These are phyloP conservation scores for Trichoderma parareesei DNA, from an alignment of 495 filamentous ascomycete species.

Conservation along the genomic window DNA sequence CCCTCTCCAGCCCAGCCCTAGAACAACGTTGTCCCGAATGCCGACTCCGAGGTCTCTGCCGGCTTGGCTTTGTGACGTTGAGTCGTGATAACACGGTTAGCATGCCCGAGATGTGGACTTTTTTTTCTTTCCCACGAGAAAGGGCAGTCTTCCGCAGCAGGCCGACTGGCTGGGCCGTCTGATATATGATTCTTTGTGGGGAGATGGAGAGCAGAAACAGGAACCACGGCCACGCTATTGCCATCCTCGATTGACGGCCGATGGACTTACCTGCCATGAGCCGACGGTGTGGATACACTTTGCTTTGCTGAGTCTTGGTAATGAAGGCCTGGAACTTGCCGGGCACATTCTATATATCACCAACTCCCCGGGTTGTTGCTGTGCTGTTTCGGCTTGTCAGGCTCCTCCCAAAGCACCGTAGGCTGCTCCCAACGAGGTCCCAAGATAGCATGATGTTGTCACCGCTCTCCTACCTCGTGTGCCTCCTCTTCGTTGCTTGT, in stretches of 20 bases:
- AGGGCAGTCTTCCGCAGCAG: neutral
- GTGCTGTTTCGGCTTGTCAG: neutral
- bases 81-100: neutral
- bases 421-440: neutral
- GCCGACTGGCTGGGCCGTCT: neutral
- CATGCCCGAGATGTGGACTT: neutral
- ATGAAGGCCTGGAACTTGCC: neutral
- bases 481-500: neutral
- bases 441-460: neutral
- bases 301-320: neutral
- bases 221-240: neutral
- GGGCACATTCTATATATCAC: neutral
- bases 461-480: neutral
- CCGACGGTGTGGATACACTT: neutral
- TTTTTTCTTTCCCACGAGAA: neutral
- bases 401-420: neutral
- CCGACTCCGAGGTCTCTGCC: neutral
- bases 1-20: neutral
- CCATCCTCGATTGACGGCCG: neutral
- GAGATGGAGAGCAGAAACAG: neutral
- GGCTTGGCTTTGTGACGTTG: neutral
- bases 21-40: slow-evolving; percentile 1
- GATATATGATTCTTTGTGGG: neutral
- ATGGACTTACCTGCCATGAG: neutral
- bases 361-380: too few relatives aligned